Evolutionary conservation across 805 yeast genomes (phyloP), one percentile per base, ranked within the genome.

Genomic region (Pichia membranifaciens): DNA sequence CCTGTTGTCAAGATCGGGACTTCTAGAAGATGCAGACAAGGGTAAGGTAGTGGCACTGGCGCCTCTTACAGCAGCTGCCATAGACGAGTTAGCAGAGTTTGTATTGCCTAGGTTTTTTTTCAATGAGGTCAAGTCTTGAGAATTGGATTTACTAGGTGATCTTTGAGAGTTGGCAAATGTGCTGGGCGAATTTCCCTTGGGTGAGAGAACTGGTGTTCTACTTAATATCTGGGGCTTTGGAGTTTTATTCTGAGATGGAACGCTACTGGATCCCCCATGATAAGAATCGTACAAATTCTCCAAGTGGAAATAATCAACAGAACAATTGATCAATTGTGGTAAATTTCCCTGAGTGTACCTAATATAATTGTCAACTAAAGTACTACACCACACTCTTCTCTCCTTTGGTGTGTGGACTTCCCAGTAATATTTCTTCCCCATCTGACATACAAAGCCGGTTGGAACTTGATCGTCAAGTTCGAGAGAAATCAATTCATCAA

Each of bases 391-490:
- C 3, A 76, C 81, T 9, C 74, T 71, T 50, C 83, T 72, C 53
- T 80, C 88, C 46, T 74, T 73, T 1, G 80, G 68, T 0, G 79
- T 64, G 47, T 72, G 69, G 0, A 87, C 80, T 52, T 75, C 81
- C 97, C 97, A 90, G 66, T 81, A 90, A 63, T 90, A 91, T 40
- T 74, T 79, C 59, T 89, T 90, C 36, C 84, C 84, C 60, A 91
- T 72, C 16, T 70, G 69, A 45, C 85, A 69, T 0, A 74, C 51
- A 48, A 86, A 71, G 2, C 90, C 88, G 43, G 77, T 74, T 2
- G 71, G 74, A 12, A 74, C 74, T 23, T 67, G 74, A 29, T 51
- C 45, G 50, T 82, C 87, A 47, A 76, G 71, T 29, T 81, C 79
- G 2, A 90, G 63, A 38, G 65, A 63, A 3, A 71, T 62, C 53